These are phyloP conservation scores for Haplographium delicatum DNA, from an alignment of 495 filamentous ascomycete genomes.

Conservation along the genomic window DNA sequence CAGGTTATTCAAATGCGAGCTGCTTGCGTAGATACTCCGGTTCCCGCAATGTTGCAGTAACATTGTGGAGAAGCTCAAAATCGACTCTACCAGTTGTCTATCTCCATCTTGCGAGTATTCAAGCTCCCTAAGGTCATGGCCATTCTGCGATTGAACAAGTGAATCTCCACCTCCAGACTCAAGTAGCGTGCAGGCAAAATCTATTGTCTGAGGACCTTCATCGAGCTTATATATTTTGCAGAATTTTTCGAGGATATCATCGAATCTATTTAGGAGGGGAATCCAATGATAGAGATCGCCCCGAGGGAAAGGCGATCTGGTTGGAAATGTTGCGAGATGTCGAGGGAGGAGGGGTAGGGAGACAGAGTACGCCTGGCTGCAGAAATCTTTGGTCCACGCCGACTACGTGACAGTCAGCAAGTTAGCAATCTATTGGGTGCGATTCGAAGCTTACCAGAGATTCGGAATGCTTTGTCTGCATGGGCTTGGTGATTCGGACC, in stretches of 20 bases:
- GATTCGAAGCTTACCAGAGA: constrained; percentile 66
- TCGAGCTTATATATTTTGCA: constrained; percentile 76
- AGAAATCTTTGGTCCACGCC: constrained; percentile 75
- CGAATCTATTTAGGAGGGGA: constrained; percentile 87
- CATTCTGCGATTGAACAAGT: not conserved
- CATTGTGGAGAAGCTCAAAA: constrained; percentile 79
- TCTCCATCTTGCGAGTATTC: constrained; percentile 72
- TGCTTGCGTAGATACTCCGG: constrained; percentile 91
- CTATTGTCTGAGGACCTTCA: constrained; percentile 71
- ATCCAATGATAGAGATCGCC: constrained; percentile 99
- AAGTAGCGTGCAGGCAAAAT: constrained; percentile 63
- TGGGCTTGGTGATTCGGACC: constrained; percentile 96
- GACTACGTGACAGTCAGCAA: constrained; percentile 51
- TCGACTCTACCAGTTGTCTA: constrained; percentile 65
- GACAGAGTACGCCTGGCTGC: constrained; percentile 59
- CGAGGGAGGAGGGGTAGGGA: constrained; percentile 70
- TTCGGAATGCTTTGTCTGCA: constrained; percentile 86
- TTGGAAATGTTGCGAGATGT: constrained; percentile 74
- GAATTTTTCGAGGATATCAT: constrained; percentile 76
- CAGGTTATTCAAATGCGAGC: constrained; percentile 74
- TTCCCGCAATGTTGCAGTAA: constrained; percentile 95
- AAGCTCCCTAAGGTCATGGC: constrained; percentile 37
- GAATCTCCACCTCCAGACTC: constrained; percentile 4
- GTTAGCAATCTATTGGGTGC: too few relatives aligned
- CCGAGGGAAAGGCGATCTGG: constrained; percentile 90